Evolutionary conservation across 2,329 filamentous ascomycete genomes (phyloP), one percentile per base, ranked within the genome.

Genomic region (Dactylellina cionopaga): DNA sequence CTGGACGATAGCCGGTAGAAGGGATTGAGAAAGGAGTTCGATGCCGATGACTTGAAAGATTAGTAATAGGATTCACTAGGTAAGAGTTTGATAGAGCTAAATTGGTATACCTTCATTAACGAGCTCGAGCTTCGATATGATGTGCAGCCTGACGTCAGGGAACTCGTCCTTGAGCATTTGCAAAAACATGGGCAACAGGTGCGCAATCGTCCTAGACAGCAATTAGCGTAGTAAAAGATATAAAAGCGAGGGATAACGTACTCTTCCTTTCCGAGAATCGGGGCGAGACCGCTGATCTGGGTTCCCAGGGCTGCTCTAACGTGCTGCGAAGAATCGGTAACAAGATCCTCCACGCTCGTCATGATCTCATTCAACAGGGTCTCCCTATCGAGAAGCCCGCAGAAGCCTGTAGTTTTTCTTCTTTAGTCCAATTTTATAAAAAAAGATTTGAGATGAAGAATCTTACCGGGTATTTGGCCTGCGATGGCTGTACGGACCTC

Each of bases 141-240:
- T 99, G 83, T 99, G 96, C 70, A 99, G 88, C 74, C 95, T 90
- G 55, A 99, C 95, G 80, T 99, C 95, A 19, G 95, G 95, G 81
- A 97, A 98, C 80, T 99, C 95, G 78, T 99, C 95, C 86, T 98
- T 99, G 78, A 99, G 89, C 95, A 99, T 99, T 81, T 96, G 92
- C 59, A 99, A 86, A 82, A 99, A 98, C 94, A 99, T 99, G 59
- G 95, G 95, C 44, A 99, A 87, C 44, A 99, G 88, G 80, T 99
- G 95, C 77, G 95, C 90, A 76, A 96, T 98, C 27, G 95, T 99
- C 82, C 92, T 95, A 76, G 62, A 71, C 77, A 71, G 37, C 75
- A 75, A 51, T 78, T 69, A 74, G 74, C 75, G 59, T 9, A 17
- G 22, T n/a, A 55, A n/a, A 46, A 39, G 15, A 60, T 24, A 25